phyloP scores from a whole-genome alignment of 495 filamentous ascomycete species.

The Penicillium antarcticum region DNA sequence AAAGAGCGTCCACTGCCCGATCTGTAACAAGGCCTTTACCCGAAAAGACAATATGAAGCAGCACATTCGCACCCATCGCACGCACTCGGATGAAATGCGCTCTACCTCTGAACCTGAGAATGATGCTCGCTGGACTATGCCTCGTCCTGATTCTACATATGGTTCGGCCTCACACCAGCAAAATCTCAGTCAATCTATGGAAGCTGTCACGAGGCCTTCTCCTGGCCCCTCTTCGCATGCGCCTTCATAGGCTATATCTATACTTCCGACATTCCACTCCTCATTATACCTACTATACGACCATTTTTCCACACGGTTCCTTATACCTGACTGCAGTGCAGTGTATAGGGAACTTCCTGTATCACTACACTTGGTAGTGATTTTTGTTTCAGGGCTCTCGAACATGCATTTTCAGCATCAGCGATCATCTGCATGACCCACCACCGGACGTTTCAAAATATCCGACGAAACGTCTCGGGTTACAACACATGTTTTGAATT shows the following conservation, averaged over 20 bases:
- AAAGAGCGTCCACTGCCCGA: slow-evolving; percentile 86
- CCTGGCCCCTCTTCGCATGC: not conserved
- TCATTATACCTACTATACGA: not conserved
- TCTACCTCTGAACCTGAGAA: slow-evolving; percentile 26
- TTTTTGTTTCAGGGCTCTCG: not conserved
- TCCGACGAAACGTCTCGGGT: slow-evolving; percentile 4
- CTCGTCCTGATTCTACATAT: slow-evolving; percentile 13
- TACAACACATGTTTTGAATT: not conserved
- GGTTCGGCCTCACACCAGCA: slow-evolving; percentile 19
- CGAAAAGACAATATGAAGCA: slow-evolving; percentile 99
- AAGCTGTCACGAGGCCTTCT: slow-evolving; percentile 9
- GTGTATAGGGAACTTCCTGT: slow-evolving; percentile 4
- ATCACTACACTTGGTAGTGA: not conserved
- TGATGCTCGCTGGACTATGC: slow-evolving; percentile 17
- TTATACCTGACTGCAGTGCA: slow-evolving; percentile 14
- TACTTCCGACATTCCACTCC: not conserved
- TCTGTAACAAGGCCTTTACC: slow-evolving; percentile 91
- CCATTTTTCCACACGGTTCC: not conserved
- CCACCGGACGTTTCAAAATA: not conserved
- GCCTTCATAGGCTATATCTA: not conserved
- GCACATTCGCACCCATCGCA: slow-evolving; percentile 80
- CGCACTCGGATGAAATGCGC: slow-evolving; percentile 37
- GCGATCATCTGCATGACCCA: slow-evolving; percentile 4
- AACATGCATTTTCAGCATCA: not conserved
- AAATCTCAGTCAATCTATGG: slow-evolving; percentile 23